Percentiles rank a stretch among this genome's conserved stretches.
Conservation (phyloP, 805 yeast genomes). For the Danielia oregonensis region DNA sequence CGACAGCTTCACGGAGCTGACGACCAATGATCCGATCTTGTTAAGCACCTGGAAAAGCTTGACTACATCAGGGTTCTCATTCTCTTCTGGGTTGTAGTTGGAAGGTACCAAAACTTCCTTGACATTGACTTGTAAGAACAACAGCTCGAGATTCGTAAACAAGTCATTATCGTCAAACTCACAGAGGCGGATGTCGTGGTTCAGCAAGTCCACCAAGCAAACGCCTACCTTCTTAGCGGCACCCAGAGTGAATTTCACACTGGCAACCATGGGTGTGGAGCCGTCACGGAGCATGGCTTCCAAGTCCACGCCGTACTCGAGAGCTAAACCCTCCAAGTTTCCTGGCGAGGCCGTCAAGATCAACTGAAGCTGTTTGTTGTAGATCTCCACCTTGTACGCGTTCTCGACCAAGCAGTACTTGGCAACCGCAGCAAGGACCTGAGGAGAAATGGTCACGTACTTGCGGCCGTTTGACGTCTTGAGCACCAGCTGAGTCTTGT, state of each 20-base stretch:
- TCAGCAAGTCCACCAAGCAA: constrained; percentile 72
- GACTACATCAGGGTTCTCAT: constrained; percentile 45
- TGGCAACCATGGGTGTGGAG: constrained; percentile 38
- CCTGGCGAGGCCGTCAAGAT: constrained; percentile 81
- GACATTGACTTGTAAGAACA: constrained; percentile 83
- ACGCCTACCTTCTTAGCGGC: constrained; percentile 62
- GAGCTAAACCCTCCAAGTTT: constrained; percentile 55
- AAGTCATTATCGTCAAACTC: constrained; percentile 87
- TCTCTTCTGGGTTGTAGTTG: constrained; percentile 34
- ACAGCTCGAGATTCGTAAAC: constrained; percentile 80
- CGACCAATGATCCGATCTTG: constrained; percentile 67
- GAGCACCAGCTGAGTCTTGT: constrained; percentile 77
- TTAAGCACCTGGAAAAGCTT: constrained; percentile 72
- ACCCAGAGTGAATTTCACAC: constrained; percentile 31
- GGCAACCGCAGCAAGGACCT: constrained; percentile 65
- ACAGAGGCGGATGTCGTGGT: constrained; percentile 60
- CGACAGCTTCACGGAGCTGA: constrained; percentile 54
- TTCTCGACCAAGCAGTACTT: constrained; percentile 64
- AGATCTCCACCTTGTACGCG: constrained; percentile 78
- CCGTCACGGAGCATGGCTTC: constrained; percentile 62
- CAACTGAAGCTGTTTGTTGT: constrained; percentile 60
- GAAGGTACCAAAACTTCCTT: constrained; percentile 73
- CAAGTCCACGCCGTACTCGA: constrained; percentile 35
- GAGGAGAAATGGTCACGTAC: constrained; percentile 74
- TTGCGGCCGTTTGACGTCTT: constrained; percentile 52